These are phyloP conservation scores for Blepharisma japonicum DNA, from an alignment of 73 alveolate genomes.

Conservation along the genomic window DNA sequence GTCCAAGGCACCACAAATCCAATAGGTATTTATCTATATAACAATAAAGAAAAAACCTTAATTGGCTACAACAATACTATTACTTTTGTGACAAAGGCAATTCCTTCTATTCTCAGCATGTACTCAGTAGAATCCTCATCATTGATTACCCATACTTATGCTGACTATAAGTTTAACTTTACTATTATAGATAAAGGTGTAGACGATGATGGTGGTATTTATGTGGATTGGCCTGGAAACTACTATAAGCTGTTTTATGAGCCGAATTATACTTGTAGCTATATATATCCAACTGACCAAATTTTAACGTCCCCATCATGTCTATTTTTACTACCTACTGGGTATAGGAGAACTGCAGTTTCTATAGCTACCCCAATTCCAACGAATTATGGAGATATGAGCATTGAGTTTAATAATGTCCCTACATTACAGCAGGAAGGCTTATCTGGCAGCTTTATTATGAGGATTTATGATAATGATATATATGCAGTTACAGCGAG, in stretches of 20 bases:
- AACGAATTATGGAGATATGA: background rate
- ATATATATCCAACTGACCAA: conserved; percentile 12
- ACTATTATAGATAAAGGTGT: background rate
- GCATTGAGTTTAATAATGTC: background rate
- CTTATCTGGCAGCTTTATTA: conserved; percentile 9
- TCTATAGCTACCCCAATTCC: background rate
- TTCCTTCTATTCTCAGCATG: conserved; percentile 19
- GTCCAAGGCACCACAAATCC: conserved; percentile 1
- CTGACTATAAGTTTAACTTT: background rate
- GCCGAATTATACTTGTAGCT: background rate
- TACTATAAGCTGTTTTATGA: background rate
- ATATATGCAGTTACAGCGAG: background rate
- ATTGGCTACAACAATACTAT: background rate
- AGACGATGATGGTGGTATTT: background rate
- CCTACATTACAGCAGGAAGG: conserved; percentile 26
- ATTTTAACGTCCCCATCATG: background rate
- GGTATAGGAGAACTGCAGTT: background rate
- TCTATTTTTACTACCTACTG: background rate
- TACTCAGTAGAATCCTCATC: conserved; percentile 6
- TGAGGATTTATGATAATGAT: background rate
- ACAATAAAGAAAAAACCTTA: background rate
- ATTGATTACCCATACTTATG: conserved; percentile 1
- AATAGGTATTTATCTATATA: background rate
- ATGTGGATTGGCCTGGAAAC: conserved; percentile 20
- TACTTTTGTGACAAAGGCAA: background rate